Base-by-base conservation (phyloP, 2,329 filamentous ascomycete species). In the Xylaria sp. region DNA sequence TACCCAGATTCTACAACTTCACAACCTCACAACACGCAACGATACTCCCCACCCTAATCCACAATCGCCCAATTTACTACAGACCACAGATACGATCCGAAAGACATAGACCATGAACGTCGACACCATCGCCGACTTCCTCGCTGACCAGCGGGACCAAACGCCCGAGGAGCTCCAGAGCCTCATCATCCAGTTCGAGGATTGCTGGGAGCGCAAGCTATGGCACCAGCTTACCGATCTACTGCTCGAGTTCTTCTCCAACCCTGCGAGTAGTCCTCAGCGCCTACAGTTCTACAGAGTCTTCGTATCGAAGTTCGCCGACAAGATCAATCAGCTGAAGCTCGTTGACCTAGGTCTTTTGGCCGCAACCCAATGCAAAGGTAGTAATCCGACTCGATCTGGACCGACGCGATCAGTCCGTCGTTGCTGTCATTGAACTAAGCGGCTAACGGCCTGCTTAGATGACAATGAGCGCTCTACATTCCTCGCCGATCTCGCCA, bases 321-420 rank as follows among this genome's bases (percentile, higher is more conserved):
- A 96, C 74, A 97, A 95, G 83, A 97, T 99, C 82, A 99, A 97
- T 79, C 93, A 97, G 80, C 82, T 99, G 65, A 97, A 97, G 83
- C 88, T 97, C 67, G 94, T 99, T 67, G 88, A 90, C 66, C 80
- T 99, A 67, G 94, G 92, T 13, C 79, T 97, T 73, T 90, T 89
- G 76, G 90, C 94, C 51, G 91, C 92, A 56, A 86, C 88, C 70
- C 88, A 96, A 79, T 96, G 90, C 76, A 82, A 83, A 79, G 86
- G 91, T 93, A 75, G 16, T 51, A 30, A 30, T 30, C 23, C 23
- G 23, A 30, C 23, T 30, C 23, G 23, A 30, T 30, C 23, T 30
- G 23, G 23, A 30, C 48, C 4, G 18, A 34, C 4, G 3, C 23
- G 11, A 47, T 23, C 19, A 4, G n/a, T 30, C 8, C 35, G n/a